Evolutionary conservation across 768 basidiomycete genomes (phyloP), one percentile per base, ranked within the genome.

Genomic region (Tephrocybe sp.): DNA sequence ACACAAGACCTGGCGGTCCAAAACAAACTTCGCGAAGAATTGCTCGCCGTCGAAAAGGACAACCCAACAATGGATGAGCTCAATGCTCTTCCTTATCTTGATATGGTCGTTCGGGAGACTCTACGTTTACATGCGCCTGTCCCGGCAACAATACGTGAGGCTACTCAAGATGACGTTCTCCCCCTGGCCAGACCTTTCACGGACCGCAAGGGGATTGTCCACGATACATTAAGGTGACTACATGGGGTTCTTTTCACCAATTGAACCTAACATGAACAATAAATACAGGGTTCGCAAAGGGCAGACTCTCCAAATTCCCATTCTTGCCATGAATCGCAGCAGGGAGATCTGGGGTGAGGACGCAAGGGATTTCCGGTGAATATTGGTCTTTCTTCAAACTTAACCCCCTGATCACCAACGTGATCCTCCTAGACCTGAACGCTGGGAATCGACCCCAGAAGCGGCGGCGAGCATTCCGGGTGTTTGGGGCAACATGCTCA

Each of bases 61-160:
- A 77, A 67, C 0, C 86, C 86, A 3, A 73, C 75, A 2, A 86
- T 88, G 82, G 87, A 90, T 30, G 75, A 83, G 30, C 73, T 91
- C 0, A 76, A 79, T 49, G 69, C 75, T 3, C 70, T 91, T 3
- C 76, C 83, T 0, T 88, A 86, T 57, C 79, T 91, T n/a, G 88
- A 88, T 53, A 70, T 69, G 16, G 75, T 86, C 12, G 70, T 84
- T 2, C 74, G 78, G 6, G 86, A 87, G 64, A 78, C 75, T 0
- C 62, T 87, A 48, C 76, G 85, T 0, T 38, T 83, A 0, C 71
- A 86, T 50, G 45, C 83, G 0, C 82, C 82, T 0, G 73, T 85
- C 3, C 64, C 74, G 0, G 53, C 50, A 9, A 74, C 73, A 0
- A 48, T 69, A 8, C 66, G 81, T 6, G 59, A 71, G 1, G 79